These are phyloP conservation scores for Aspergillus biplanus DNA, from an alignment of 495 filamentous ascomycete genomes.

Conservation along the genomic window DNA sequence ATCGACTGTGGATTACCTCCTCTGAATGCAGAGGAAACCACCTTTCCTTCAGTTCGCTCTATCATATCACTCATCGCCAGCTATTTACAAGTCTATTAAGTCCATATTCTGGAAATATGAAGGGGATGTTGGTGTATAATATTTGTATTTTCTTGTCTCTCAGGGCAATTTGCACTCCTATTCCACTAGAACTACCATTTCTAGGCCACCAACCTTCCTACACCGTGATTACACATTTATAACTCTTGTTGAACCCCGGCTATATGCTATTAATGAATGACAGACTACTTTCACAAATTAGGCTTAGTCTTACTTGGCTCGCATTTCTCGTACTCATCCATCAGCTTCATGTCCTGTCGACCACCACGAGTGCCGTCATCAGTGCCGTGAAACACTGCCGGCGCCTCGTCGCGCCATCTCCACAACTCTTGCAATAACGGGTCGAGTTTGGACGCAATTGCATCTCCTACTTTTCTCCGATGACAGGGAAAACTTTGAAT, in stretches of 20 bases:
- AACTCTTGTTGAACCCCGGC: neutral
- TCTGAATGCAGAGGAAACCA: neutral
- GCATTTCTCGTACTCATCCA: neutral
- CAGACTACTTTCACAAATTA: neutral
- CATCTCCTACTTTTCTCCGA: neutral
- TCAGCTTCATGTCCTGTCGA: neutral
- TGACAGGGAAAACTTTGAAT: neutral
- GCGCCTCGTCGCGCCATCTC: neutral
- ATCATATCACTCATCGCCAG: neutral
- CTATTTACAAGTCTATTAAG: neutral
- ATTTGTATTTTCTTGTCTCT: neutral
- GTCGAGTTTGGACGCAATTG: neutral
- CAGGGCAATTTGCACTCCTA: neutral
- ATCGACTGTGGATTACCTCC: neutral
- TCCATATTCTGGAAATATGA: neutral
- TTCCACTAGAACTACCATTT: neutral
- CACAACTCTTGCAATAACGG: neutral
- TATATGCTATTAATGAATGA: neutral
- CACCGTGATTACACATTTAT: neutral
- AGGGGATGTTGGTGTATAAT: neutral
- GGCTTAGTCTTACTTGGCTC: neutral
- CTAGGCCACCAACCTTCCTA: neutral
- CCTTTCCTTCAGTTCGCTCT: neutral
- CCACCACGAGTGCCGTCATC: neutral
- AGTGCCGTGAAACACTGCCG: neutral